A percentile compares a stretch with the other conserved stretches of the same genome.
Conservation (phyloP, 2,329 filamentous ascomycete genomes). For the Arthrobotrys sinensis region DNA sequence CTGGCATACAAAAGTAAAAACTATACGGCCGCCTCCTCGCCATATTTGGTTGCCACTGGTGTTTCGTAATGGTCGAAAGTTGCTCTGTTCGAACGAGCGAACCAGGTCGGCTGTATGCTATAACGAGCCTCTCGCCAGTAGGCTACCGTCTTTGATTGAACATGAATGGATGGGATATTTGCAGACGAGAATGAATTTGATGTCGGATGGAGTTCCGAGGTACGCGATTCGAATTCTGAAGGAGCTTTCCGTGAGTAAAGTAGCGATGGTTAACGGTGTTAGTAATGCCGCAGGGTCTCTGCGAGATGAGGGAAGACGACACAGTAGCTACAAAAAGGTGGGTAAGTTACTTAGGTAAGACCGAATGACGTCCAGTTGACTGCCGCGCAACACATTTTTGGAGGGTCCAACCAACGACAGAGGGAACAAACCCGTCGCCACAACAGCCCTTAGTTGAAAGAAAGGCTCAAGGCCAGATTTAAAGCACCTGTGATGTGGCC, state of each 20-base stretch:
- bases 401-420: neutral
- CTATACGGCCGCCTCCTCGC: conserved; percentile 47
- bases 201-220: neutral
- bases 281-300: conserved; percentile 35
- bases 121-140: conserved; percentile 25
- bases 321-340: conserved; percentile 56
- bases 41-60: conserved; percentile 26
- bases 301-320: conserved; percentile 51
- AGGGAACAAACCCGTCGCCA: neutral
- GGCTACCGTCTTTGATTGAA: conserved; percentile 57
- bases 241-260: conserved; percentile 10
- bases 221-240: conserved; percentile 16
- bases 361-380: conserved; percentile 43
- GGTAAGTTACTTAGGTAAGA: conserved; percentile 25
- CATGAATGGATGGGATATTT: conserved; percentile 32
- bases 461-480: too few relatives aligned
- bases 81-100: conserved; percentile 1
- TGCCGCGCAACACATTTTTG: conserved; percentile 46
- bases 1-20: conserved; percentile 41
- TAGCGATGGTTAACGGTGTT: conserved; percentile 34
- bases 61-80: neutral
- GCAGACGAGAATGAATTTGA: conserved; percentile 4
- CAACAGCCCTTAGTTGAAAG: neutral
- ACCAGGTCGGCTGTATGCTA: conserved; percentile 17
- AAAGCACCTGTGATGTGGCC: too few relatives aligned